phyloP scores from a whole-genome alignment of 805 yeast species.

The Wilhelminamyces savonicus region DNA sequence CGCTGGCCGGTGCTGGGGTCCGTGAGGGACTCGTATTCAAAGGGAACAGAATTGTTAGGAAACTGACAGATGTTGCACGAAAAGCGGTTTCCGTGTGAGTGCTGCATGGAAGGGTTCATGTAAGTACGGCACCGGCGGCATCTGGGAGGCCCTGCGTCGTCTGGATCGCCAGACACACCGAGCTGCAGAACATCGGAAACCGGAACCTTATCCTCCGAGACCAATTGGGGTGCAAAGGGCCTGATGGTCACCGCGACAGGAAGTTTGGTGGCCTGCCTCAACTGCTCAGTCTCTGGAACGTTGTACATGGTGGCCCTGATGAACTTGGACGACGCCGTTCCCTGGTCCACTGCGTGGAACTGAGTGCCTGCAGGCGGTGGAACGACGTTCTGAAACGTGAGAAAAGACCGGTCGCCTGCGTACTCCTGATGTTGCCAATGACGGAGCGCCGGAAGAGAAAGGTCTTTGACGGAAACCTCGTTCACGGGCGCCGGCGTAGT shows the following conservation, averaged over 20 bases:
- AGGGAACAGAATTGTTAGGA: slow-evolving; percentile 57
- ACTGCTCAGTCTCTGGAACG: slow-evolving; percentile 67
- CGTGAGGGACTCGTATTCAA: slow-evolving; percentile 57
- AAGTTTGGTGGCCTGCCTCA: slow-evolving; percentile 62
- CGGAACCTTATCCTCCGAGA: slow-evolving; percentile 56
- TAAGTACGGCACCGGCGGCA: slow-evolving; percentile 91
- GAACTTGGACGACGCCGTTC: slow-evolving; percentile 74
- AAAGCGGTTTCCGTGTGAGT: slow-evolving; percentile 54
- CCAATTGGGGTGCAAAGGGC: slow-evolving; percentile 69
- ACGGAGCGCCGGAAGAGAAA: too few species aligned
- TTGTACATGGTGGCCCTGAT: slow-evolving; percentile 76
- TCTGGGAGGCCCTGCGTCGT: slow-evolving; percentile 66
- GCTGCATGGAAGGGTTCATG: slow-evolving; percentile 76
- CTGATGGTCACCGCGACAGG: slow-evolving; percentile 78
- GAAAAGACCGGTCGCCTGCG: slow-evolving; percentile 38
- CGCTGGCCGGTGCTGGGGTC: slow-evolving; percentile 54
- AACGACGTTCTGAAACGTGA: slow-evolving; percentile 67
- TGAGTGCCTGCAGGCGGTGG: slow-evolving; percentile 83
- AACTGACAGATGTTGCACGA: slow-evolving; percentile 85
- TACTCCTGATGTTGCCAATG: slow-evolving; percentile 2
- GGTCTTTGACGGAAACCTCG: too few species aligned
- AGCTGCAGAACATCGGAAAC: slow-evolving; percentile 49
- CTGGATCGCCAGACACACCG: slow-evolving; percentile 19
- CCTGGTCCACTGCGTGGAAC: slow-evolving; percentile 71
- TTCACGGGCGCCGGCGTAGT: too few species aligned